Evolutionary conservation across 2,329 filamentous ascomycete species (phyloP).

Genomic region (Epichloe glyceriae): DNA sequence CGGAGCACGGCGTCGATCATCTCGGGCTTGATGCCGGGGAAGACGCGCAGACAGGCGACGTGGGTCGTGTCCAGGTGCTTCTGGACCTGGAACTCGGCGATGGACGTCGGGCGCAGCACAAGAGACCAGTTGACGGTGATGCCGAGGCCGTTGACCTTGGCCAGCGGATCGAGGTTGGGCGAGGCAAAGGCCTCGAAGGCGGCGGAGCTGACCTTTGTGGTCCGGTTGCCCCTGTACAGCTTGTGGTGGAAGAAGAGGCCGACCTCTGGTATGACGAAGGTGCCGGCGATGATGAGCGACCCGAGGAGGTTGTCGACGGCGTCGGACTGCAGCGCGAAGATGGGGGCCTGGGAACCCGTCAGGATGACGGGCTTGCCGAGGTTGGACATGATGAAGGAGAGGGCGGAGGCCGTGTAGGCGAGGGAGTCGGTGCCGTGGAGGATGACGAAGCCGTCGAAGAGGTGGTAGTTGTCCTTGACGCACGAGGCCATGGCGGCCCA

Average conservation of each 20-base stretch:
- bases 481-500: slow-evolving; percentile 75
- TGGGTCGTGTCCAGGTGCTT: slow-evolving; percentile 73
- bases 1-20: slow-evolving; percentile 79
- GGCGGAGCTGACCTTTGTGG: slow-evolving; percentile 77
- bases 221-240: slow-evolving; percentile 76
- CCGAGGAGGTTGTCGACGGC: slow-evolving; percentile 83
- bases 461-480: slow-evolving; percentile 73
- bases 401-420: slow-evolving; percentile 76
- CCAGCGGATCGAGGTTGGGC: slow-evolving; percentile 75
- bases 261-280: slow-evolving; percentile 87
- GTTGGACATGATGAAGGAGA: slow-evolving; percentile 88
- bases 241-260: slow-evolving; percentile 90
- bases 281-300: slow-evolving; percentile 78
- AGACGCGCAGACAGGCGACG: slow-evolving; percentile 79
- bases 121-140: slow-evolving; percentile 72
- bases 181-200: slow-evolving; percentile 79
- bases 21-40: slow-evolving; percentile 84
- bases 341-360: slow-evolving; percentile 72
- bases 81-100: slow-evolving; percentile 62
- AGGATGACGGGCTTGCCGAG: slow-evolving; percentile 84
- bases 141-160: slow-evolving; percentile 66
- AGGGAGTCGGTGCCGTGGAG: slow-evolving; percentile 85
- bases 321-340: slow-evolving; percentile 83
- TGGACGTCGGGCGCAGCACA: slow-evolving; percentile 58
- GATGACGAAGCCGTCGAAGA: slow-evolving; percentile 84